phyloP scores from a whole-genome alignment of 2,329 filamentous ascomycete species.

The Aspergillus sp. region DNA sequence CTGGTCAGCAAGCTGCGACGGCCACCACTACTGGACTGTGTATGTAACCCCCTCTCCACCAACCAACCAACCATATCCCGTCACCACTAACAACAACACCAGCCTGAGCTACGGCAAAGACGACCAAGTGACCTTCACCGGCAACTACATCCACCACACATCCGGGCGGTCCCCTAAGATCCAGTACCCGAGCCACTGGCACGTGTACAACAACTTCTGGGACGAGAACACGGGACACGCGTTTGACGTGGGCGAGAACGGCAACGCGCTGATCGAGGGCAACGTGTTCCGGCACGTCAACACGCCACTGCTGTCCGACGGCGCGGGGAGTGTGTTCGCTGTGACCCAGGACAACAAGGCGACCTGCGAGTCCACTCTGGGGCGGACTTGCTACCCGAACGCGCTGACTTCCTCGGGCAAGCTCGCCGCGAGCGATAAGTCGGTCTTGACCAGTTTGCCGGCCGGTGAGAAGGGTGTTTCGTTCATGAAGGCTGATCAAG shows the following conservation, averaged over 20 bases:
- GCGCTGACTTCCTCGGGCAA: constrained; percentile 19
- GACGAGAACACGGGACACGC: constrained; percentile 35
- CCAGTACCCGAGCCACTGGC: constrained; percentile 44
- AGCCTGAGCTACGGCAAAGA: constrained; percentile 44
- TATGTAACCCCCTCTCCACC: constrained; percentile 4
- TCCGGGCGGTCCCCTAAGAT: constrained; percentile 50
- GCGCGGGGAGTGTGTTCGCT: constrained; percentile 19
- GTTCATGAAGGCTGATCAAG: constrained; percentile 15
- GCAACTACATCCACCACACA: constrained; percentile 52
- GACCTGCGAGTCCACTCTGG: constrained; percentile 16
- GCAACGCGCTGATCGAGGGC: constrained; percentile 34
- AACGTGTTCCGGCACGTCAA: constrained; percentile 38
- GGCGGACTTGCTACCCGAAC: constrained; percentile 21
- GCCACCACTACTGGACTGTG: constrained; percentile 51
- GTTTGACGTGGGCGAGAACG: constrained; percentile 27
- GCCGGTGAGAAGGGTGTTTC: constrained; percentile 19
- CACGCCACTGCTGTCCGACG: constrained; percentile 24
- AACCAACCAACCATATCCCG: not conserved
- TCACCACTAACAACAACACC: not conserved
- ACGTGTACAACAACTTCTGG: constrained; percentile 37
- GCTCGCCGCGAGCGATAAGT: constrained; percentile 18
- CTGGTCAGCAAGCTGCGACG: constrained; percentile 49
- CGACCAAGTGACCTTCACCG: constrained; percentile 49
- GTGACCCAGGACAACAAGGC: constrained; percentile 11
- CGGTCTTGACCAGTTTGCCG: constrained; percentile 22